Evolutionary conservation across 345 rosid species (phyloP), one percentile per base, ranked within the genome.

Genomic region (Cardamine resedifolia): DNA sequence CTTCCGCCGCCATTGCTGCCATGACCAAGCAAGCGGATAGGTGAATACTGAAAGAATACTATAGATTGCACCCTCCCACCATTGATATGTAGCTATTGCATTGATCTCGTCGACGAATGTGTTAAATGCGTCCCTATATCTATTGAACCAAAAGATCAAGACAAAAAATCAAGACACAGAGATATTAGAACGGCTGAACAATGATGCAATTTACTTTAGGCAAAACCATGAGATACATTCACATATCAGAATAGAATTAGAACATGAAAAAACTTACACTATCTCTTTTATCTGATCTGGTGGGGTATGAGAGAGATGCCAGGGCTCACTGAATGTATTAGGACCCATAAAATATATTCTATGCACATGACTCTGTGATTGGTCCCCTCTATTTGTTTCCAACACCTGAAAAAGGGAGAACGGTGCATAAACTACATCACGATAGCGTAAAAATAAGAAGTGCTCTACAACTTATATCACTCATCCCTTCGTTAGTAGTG

Each of bases 11-110:
- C 95, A 89, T 64, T 94, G 98, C 79, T 88, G 95, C 98, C 98
- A 94, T 45, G 98, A 94, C 93, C 95, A 91, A 33, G 97, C 96
- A 77, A 91, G 81, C 23, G 98, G 98, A 83, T 86, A 88, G 8
- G 80, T 85, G 73, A 88, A 79, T 75, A 88, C 72, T 50, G 85
- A 88, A 70, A 94, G 89, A 77, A 94, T 89, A 78, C 85, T 88
- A 78, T 85, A 80, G 27, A 87, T 76, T 61, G 98, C 89, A 76
- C 98, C 98, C 80, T 94, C 98, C 98, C 98, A 94, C 98, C 98
- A 94, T 63, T 91, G 97, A 81, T 94, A 94, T 63, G 96, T 81
- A 73, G 96, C 92, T 74, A 94, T 77, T 52, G 91, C 84, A 86
- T 91, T 94, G 62, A 94, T 86, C 78, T 94, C 98, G 74, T 91